Evolutionary conservation across 1,139 yeast genomes (phyloP).

Genomic region (Lodderomyces parapsilosis): DNA sequence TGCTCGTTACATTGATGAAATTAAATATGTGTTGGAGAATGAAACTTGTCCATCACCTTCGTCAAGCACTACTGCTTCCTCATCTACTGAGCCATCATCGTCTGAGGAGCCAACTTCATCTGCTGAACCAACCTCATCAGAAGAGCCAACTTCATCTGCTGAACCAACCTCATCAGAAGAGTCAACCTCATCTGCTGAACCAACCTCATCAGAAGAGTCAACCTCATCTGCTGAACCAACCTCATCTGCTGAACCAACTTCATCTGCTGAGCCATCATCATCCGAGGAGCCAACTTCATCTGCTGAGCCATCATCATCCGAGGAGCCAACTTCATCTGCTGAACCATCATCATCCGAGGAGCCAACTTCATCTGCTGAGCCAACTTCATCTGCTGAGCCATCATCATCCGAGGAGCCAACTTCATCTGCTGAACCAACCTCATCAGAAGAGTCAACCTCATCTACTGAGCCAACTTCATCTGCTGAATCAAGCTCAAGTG

Average conservation of each 20-base stretch:
- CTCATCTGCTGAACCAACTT: no score
- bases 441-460: neutral
- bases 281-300: no score
- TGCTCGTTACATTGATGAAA: constrained; percentile 15
- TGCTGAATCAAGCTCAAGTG: neutral
- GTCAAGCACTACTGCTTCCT: constrained; percentile 4
- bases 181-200: constrained; percentile 1
- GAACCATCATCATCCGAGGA: neutral
- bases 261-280: no score
- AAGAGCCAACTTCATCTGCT: neutral
- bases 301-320: constrained; percentile 10
- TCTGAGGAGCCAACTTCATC: neutral
- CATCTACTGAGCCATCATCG: neutral
- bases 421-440: neutral
- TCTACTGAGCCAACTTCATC: neutral
- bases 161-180: no score
- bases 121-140: neutral
- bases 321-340: neutral
- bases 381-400: neutral
- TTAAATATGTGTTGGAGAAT: constrained; percentile 12
- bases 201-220: no score
- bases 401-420: neutral
- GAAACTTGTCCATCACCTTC: constrained; percentile 12
- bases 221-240: no score
- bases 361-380: neutral